Evolutionary conservation across 257 asterid genomes (phyloP).

Genomic region (Primulina eburnea): DNA sequence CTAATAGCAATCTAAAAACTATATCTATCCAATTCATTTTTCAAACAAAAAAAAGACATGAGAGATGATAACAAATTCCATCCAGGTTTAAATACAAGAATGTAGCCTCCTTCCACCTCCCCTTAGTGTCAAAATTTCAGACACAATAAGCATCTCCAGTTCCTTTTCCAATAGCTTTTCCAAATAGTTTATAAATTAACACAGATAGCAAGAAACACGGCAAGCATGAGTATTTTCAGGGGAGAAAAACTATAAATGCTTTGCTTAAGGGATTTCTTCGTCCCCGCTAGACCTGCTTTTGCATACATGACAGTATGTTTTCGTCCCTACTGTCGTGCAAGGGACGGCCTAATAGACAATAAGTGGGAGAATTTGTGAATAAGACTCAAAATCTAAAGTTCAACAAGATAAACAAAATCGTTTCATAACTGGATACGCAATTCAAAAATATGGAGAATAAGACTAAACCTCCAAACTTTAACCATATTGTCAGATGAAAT

Average conservation of each 20-base stretch:
- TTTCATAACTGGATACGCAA: neutral
- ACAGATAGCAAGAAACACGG: neutral
- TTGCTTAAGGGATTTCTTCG: neutral
- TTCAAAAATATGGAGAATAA: neutral
- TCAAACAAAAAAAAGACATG: neutral
- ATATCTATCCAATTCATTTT: neutral
- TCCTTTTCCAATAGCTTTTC: neutral
- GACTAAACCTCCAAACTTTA: constrained; percentile 11
- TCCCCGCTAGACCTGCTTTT: neutral
- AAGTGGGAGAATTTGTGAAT: neutral
- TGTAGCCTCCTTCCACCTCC: neutral
- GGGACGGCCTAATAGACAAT: neutral
- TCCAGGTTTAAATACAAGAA: neutral
- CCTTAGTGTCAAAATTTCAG: neutral
- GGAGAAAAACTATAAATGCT: too few relatives aligned
- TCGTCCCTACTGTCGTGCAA: too few relatives aligned
- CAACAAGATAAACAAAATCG: neutral
- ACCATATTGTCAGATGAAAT: constrained; percentile 18
- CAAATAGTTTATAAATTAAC: neutral
- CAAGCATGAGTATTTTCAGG: neutral
- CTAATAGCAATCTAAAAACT: neutral
- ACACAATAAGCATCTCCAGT: neutral
- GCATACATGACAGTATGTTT: neutral
- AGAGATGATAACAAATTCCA: neutral
- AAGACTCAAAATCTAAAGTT: neutral